These are phyloP conservation scores for Rhizodiscina lignyota DNA, from an alignment of 495 filamentous ascomycete genomes.

Conservation along the genomic window DNA sequence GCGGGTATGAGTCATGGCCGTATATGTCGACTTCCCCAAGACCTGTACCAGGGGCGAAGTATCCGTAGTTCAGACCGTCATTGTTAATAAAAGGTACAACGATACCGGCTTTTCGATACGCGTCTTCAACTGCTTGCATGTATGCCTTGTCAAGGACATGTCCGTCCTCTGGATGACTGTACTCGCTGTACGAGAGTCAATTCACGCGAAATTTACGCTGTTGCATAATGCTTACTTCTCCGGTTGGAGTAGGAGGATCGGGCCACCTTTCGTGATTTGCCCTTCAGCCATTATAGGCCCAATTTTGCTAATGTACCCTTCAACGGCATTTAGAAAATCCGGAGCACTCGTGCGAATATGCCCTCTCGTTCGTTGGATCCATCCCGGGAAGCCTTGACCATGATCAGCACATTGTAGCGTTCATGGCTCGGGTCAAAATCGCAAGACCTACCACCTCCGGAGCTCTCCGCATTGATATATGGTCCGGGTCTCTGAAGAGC, in stretches of 20 bases:
- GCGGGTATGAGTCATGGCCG: slow-evolving; percentile 56
- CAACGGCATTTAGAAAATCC: slow-evolving; percentile 47
- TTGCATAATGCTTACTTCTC: slow-evolving; percentile 56
- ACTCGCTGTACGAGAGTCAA: too few species aligned
- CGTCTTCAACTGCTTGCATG: slow-evolving; percentile 52
- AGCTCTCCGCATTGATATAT: slow-evolving; percentile 51
- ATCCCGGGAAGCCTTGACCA: slow-evolving; percentile 48
- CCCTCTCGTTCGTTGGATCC: slow-evolving; percentile 46
- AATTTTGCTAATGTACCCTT: slow-evolving; percentile 41
- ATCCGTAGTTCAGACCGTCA: slow-evolving; percentile 41
- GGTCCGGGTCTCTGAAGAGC: slow-evolving; percentile 39
- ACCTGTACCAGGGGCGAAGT: slow-evolving; percentile 45
- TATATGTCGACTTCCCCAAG: slow-evolving; percentile 63
- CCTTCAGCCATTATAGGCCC: slow-evolving; percentile 48
- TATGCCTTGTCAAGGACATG: slow-evolving; percentile 28
- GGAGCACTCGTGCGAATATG: slow-evolving; percentile 40
- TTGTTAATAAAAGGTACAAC: slow-evolving; percentile 64
- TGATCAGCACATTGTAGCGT: too few species aligned
- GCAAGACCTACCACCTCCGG: slow-evolving; percentile 48
- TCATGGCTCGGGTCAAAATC: too few species aligned
- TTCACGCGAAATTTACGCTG: slow-evolving; percentile 26
- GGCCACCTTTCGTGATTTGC: slow-evolving; percentile 67
- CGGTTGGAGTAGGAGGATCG: slow-evolving; percentile 59
- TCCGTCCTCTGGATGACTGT: too few species aligned
- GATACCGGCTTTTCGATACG: slow-evolving; percentile 49